These are phyloP conservation scores for Imleria badia DNA, from an alignment of 768 basidiomycete species.

Conservation along the genomic window DNA sequence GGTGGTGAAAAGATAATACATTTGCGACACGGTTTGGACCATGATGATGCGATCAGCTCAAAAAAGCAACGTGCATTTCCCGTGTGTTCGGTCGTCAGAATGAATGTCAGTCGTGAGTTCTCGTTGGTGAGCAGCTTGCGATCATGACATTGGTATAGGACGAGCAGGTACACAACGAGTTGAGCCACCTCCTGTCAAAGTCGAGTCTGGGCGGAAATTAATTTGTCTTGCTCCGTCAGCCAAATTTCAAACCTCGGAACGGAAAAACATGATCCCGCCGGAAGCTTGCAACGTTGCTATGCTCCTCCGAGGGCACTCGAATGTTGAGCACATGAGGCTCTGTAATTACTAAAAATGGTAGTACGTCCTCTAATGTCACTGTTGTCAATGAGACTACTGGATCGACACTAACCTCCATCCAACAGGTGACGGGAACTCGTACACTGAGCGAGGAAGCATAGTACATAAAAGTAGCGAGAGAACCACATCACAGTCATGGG, in stretches of 20 bases:
- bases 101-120: neutral
- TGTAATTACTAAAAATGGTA: no score
- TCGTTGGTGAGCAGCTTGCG: neutral
- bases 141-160: no score
- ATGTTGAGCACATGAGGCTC: no score
- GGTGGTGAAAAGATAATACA: conserved; percentile 6
- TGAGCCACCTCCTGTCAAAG: neutral
- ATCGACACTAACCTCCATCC: no score
- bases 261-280: no score
- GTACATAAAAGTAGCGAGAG: neutral
- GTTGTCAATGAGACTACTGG: no score
- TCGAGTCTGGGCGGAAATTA: no score
- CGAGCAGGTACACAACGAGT: neutral
- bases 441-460: neutral
- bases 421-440: neutral
- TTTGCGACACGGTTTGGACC: conserved; percentile 1
- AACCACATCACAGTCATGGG: no score
- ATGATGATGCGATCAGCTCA: conserved; percentile 1
- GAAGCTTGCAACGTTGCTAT: no score
- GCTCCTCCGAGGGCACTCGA: no score
- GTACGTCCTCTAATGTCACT: no score
- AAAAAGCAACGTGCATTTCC: neutral
- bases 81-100: neutral
- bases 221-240: no score
- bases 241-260: neutral